A percentile compares a stretch with the other conserved stretches of the same genome.
Evolutionary conservation across 768 basidiomycete genomes (phyloP).

Genomic region (Macrocybe gigantea): DNA sequence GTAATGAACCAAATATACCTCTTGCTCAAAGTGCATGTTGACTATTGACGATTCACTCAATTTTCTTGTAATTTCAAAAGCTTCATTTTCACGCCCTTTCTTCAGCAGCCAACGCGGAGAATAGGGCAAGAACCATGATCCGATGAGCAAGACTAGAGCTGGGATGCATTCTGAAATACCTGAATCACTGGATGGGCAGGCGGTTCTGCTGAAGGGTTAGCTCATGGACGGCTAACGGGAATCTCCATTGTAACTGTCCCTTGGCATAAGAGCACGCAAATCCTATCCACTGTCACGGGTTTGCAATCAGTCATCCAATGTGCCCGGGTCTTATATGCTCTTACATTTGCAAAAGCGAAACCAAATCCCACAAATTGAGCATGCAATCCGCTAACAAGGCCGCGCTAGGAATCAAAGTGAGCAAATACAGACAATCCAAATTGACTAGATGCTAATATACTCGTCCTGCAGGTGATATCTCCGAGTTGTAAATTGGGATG

Average conservation of each 20-base stretch:
- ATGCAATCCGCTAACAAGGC: constrained; percentile 7
- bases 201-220: too few species aligned
- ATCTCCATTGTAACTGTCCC: constrained; percentile 6
- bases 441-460: neutral
- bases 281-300: constrained; percentile 1
- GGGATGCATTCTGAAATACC: constrained; percentile 2
- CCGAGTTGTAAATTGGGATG: constrained; percentile 2
- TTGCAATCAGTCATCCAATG: neutral
- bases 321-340: neutral
- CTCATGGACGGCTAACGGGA: constrained; percentile 5
- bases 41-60: neutral
- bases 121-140: neutral
- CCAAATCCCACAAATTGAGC: constrained; percentile 6
- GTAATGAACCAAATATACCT: neutral
- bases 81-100: constrained; percentile 4
- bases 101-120: constrained; percentile 6
- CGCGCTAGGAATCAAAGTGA: constrained; percentile 1
- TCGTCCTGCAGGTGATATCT: constrained; percentile 3
- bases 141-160: constrained; percentile 2
- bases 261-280: constrained; percentile 6
- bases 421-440: neutral
- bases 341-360: constrained; percentile 5
- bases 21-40: neutral
- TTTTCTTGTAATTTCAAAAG: constrained; percentile 1
- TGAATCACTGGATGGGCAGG: too few species aligned